Conservation (phyloP, 495 filamentous ascomycete genomes). For the Baudoinia panamericana region DNA sequence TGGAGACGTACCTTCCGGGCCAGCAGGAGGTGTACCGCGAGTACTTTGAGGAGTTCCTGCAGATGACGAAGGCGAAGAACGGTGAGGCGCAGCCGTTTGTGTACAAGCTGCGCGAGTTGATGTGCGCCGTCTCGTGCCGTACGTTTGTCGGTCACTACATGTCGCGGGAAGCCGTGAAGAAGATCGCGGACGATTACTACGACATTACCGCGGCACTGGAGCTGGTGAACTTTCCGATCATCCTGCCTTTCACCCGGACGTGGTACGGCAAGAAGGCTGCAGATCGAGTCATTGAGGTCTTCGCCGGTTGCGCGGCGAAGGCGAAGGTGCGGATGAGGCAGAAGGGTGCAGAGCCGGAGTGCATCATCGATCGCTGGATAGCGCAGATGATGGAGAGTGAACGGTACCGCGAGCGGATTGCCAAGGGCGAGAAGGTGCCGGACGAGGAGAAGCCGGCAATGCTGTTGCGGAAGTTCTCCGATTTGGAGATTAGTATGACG, state of each 20-base stretch:
- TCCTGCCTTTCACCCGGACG: slow-evolving; percentile 86
- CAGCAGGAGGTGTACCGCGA: slow-evolving; percentile 83
- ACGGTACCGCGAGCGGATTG: slow-evolving; percentile 60
- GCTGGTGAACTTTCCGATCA: slow-evolving; percentile 96
- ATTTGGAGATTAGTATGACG: slow-evolving; percentile 89
- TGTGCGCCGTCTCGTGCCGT: slow-evolving; percentile 86
- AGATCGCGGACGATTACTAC: slow-evolving; percentile 95
- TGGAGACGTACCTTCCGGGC: slow-evolving; percentile 78
- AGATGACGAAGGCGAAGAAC: slow-evolving; percentile 54
- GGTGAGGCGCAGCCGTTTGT: slow-evolving; percentile 76
- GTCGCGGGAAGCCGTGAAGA: slow-evolving; percentile 73
- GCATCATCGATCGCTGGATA: slow-evolving; percentile 93
- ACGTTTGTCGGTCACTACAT: slow-evolving; percentile 97
- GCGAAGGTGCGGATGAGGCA: slow-evolving; percentile 74
- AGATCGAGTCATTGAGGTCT: slow-evolving; percentile 81
- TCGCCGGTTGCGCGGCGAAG: slow-evolving; percentile 84
- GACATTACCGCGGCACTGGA: slow-evolving; percentile 90
- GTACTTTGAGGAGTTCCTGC: slow-evolving; percentile 68
- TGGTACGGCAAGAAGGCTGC: slow-evolving; percentile 97
- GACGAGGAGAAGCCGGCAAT: slow-evolving; percentile 63
- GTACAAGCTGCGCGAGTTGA: slow-evolving; percentile 84
- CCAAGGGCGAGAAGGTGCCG: slow-evolving; percentile 51
- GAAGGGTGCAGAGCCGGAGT: slow-evolving; percentile 72
- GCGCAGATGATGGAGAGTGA: slow-evolving; percentile 71
- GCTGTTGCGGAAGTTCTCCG: slow-evolving; percentile 73